phyloP scores from a whole-genome alignment of 2,329 filamentous ascomycete genomes.

The Curvularia verruculosa region DNA sequence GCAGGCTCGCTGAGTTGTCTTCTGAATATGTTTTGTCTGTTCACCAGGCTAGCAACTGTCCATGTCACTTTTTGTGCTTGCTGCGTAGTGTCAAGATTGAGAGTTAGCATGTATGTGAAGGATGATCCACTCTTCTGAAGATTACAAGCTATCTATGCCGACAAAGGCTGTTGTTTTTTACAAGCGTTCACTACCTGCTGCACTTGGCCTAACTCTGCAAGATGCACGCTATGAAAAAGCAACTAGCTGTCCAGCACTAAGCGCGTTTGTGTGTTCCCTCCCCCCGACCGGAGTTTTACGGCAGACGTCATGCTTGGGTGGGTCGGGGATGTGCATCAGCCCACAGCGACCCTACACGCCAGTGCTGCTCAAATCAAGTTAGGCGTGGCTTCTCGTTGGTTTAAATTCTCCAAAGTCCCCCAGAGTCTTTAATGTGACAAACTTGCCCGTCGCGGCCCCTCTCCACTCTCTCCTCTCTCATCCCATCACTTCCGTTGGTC shows the following conservation, averaged over 20 bases:
- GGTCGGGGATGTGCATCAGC: conserved; percentile 19
- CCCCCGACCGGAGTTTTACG: conserved; percentile 17
- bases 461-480: conserved; percentile 15
- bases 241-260: neutral
- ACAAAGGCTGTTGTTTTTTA: neutral
- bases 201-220: neutral
- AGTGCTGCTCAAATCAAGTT: conserved; percentile 13
- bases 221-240: neutral
- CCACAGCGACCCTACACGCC: conserved; percentile 16
- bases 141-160: neutral
- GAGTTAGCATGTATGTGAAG: neutral
- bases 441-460: conserved; percentile 14
- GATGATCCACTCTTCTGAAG: neutral
- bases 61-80: neutral
- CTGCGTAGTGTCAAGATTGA: neutral
- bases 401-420: conserved; percentile 17
- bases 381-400: conserved; percentile 13
- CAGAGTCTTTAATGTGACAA: conserved; percentile 1
- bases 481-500: conserved; percentile 3
- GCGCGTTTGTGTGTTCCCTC: conserved; percentile 1
- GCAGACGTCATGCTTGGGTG: conserved; percentile 25
- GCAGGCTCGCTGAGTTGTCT: neutral
- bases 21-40: neutral
- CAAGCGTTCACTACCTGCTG: neutral
- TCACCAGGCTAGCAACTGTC: neutral